A percentile compares a stretch with the other conserved stretches of the same genome.
These are phyloP conservation scores for Schizothecium vesticola DNA, from an alignment of 495 filamentous ascomycete genomes.

Conservation along the genomic window DNA sequence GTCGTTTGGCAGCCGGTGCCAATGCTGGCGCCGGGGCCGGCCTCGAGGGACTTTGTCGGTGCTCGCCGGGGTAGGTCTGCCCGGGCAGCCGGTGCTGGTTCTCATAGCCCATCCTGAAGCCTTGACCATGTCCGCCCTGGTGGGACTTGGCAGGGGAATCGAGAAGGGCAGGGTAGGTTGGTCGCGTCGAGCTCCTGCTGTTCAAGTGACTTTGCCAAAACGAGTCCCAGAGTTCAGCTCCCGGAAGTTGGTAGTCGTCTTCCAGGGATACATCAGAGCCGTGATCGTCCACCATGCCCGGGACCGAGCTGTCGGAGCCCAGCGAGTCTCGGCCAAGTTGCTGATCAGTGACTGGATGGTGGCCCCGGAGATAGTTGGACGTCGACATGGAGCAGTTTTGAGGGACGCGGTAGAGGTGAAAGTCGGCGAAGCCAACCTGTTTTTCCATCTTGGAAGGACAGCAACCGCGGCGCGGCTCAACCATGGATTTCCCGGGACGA, in stretches of 20 bases:
- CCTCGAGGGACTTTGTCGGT: slow-evolving; percentile 1
- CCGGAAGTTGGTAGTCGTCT: slow-evolving; percentile 25
- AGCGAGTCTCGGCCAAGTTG: slow-evolving; percentile 17
- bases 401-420: slow-evolving; percentile 3
- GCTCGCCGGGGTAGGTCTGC: neutral
- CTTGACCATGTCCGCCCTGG: neutral
- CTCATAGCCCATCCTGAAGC: neutral
- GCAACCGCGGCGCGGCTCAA: neutral
- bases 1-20: neutral
- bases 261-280: slow-evolving; percentile 27
- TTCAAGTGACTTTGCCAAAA: slow-evolving; percentile 15
- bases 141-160: slow-evolving; percentile 2
- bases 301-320: slow-evolving; percentile 22
- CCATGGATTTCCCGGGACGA: neutral
- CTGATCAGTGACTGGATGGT: neutral
- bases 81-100: neutral
- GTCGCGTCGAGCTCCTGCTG: neutral
- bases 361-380: slow-evolving; percentile 15
- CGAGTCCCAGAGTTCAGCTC: slow-evolving; percentile 23
- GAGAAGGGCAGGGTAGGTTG: slow-evolving; percentile 12
- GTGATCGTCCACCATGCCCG: slow-evolving; percentile 27
- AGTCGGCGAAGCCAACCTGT: neutral
- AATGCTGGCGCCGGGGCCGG: slow-evolving; percentile 1
- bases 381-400: slow-evolving; percentile 9
- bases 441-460: slow-evolving; percentile 9